Base-by-base conservation (phyloP, 2,329 filamentous ascomycete genomes). In the Botrytis elliptica region DNA sequence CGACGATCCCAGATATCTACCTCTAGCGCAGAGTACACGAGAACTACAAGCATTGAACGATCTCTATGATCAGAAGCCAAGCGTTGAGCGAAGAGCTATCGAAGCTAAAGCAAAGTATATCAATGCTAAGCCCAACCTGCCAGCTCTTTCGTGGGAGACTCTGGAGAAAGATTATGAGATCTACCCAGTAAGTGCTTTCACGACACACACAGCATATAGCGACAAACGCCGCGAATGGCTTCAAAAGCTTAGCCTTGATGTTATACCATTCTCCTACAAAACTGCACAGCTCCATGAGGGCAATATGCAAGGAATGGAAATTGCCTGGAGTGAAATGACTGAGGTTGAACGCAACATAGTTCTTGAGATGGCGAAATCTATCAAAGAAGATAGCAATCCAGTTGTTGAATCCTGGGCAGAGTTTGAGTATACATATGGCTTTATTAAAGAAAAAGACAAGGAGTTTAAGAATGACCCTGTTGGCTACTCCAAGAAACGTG, bases 31-130 rank as follows among this genome's bases (percentile, higher is more conserved):
- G 36, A 68, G 25, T 42, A 6, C 49, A 22, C 18, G 52, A 25
- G 65, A 57, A 42, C 10, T 29, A 2, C 25, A 68, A 18, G 65
- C 5, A 68, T 57, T 68, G 8, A 33, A 68, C 25, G n/a, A 67
- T 40, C 36, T 67, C 46, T 40, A 67, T 40, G 46, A 55, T 29
- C 16, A 55, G 12, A 70, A 44, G 36, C 16, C 67, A 25, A 38
- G n/a, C 4, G 38, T 60, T 14, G 67, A 70, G 38, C 52, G 67
- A 42, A 70, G 67, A 70, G 67, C 52, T 1, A 70, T 70, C 5
- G 36, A 70, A 44, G 67, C 67, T 22, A 70, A 44, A 8, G 67
- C 67, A 44, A 57, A 18, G 18, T 70, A 42, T 59, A 33, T 70
- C 7, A 57, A 42, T 57, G 67, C 40, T 9, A 60, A 36, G 52